A percentile compares a stretch with the other conserved stretches of the same genome.
Conservation (phyloP, 2,329 filamentous ascomycete species). For the Lachnellula arida region DNA sequence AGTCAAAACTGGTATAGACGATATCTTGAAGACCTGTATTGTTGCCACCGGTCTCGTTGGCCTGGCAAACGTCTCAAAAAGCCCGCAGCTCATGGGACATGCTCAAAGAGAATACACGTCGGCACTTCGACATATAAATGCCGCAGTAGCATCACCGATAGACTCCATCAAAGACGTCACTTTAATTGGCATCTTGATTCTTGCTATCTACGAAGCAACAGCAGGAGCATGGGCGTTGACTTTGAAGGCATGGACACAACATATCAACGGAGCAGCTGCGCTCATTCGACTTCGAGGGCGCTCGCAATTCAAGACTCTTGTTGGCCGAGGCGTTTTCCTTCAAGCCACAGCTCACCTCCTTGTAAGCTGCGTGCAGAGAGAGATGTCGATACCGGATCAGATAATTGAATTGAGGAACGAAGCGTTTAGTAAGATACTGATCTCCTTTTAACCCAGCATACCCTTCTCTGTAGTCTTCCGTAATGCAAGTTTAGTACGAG, state of each 20-base stretch:
- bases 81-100: constrained; percentile 39
- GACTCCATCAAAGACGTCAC: constrained; percentile 47
- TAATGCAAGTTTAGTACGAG: no score
- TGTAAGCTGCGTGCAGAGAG: constrained; percentile 47
- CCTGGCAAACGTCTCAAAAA: constrained; percentile 45
- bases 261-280: constrained; percentile 48
- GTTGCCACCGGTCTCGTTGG: constrained; percentile 45
- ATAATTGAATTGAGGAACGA: constrained; percentile 43
- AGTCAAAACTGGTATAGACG: constrained; percentile 2
- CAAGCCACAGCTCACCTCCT: constrained; percentile 48
- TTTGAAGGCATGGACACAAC: constrained; percentile 47
- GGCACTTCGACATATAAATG: constrained; percentile 45
- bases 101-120: constrained; percentile 46
- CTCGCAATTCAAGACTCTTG: constrained; percentile 42
- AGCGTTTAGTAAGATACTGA: constrained; percentile 7
- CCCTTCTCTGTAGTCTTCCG: no score
- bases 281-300: constrained; percentile 45
- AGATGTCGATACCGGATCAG: constrained; percentile 43
- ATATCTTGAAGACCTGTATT: constrained; percentile 2
- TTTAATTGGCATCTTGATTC: constrained; percentile 48
- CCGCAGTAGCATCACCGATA: constrained; percentile 41
- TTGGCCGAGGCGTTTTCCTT: constrained; percentile 48
- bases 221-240: constrained; percentile 42
- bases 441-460: not conserved
- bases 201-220: constrained; percentile 50